A percentile compares a stretch with the other conserved stretches of the same genome.
Conservation (phyloP, 805 yeast genomes). For the Suhomyces canberraensis region DNA sequence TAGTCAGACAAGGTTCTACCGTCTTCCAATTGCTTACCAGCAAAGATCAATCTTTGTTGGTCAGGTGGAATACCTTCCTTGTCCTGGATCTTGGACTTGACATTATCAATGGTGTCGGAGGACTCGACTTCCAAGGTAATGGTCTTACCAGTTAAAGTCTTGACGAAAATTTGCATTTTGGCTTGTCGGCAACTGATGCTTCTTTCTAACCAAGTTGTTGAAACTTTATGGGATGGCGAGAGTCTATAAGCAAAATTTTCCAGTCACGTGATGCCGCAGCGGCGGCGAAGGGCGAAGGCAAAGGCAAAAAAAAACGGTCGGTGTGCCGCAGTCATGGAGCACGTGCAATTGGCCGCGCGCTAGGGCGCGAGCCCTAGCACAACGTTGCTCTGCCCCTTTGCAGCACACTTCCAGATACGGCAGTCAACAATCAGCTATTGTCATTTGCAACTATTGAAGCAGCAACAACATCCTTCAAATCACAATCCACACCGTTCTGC, state of each 20-base stretch:
- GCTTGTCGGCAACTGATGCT: slow-evolving; percentile 43
- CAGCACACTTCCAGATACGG: no score
- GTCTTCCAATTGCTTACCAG: slow-evolving; percentile 99
- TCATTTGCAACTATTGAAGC: no score
- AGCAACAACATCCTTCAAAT: no score
- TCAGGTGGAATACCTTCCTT: slow-evolving; percentile 99
- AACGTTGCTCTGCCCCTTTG: no score
- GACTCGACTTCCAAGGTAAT: slow-evolving; percentile 99
- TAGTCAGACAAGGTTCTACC: slow-evolving; percentile 98
- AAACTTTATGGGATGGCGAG: neutral
- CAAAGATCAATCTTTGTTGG: slow-evolving; percentile 98
- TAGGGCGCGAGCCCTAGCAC: no score
- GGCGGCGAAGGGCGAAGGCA: no score
- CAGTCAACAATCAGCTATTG: no score
- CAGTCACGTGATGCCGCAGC: neutral
- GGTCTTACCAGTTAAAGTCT: slow-evolving; percentile 99
- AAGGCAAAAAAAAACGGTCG: no score
- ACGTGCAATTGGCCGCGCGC: no score
- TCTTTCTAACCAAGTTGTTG: slow-evolving; percentile 42
- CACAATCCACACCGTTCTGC: no score
- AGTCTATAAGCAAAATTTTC: neutral
- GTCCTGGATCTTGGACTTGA: slow-evolving; percentile 97
- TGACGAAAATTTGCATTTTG: slow-evolving; percentile 94
- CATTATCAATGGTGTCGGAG: slow-evolving; percentile 97
- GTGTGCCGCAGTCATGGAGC: no score